Conservation (phyloP, 768 basidiomycete genomes). For the Termitomyces sp. region DNA sequence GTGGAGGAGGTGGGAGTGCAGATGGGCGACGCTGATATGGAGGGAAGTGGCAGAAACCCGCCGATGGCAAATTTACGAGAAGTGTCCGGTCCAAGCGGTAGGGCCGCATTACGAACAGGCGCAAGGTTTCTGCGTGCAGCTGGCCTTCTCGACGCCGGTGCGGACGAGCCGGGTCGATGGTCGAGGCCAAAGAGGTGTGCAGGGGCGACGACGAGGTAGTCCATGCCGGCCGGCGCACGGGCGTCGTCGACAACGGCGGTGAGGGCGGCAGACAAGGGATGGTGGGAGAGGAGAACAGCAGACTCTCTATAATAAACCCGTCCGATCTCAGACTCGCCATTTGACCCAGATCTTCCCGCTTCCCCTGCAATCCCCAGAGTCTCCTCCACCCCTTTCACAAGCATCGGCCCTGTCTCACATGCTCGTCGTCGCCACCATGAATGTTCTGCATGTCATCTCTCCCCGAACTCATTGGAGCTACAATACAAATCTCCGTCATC, state of each 20-base stretch:
- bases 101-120: neutral
- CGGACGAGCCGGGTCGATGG: conserved; percentile 2
- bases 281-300: neutral
- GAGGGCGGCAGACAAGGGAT: neutral
- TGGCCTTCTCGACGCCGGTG: conserved; percentile 9
- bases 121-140: conserved; percentile 1
- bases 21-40: conserved; percentile 57
- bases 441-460: neutral
- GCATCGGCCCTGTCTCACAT: too few species aligned
- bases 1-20: conserved; percentile 41
- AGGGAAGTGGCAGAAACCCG: conserved; percentile 46
- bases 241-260: neutral
- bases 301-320: conserved; percentile 5
- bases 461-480: neutral
- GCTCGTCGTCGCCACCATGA: neutral
- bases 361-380: too few species aligned
- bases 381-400: too few species aligned
- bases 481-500: neutral
- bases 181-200: conserved; percentile 10
- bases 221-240: conserved; percentile 9
- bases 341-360: too few species aligned
- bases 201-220: conserved; percentile 13
- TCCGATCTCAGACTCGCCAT: conserved; percentile 9
- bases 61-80: conserved; percentile 24
- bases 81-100: conserved; percentile 6